Evolutionary conservation across 192 early-diverging fungal genomes (phyloP).

Genomic region (Diversispora epigaea): DNA sequence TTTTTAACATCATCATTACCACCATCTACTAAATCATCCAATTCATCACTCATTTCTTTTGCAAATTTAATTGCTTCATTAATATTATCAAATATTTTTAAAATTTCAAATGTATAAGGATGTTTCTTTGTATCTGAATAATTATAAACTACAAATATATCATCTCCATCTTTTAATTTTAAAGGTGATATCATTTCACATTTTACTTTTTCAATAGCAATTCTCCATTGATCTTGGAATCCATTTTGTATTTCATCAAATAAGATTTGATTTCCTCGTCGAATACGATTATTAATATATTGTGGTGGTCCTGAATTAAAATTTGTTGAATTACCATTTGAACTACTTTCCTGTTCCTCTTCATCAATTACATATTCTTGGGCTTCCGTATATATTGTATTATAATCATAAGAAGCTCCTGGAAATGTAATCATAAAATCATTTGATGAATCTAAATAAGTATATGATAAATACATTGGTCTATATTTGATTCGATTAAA

Average conservation of each 20-base stretch:
- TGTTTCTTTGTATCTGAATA: background rate
- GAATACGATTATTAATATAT: background rate
- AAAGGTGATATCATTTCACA: background rate
- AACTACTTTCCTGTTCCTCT: background rate
- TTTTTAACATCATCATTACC: background rate
- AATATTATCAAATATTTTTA: conserved; percentile 23
- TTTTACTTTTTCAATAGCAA: conserved; percentile 16
- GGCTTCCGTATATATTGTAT: background rate
- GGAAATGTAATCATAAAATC: conserved; percentile 18
- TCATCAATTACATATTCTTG: background rate
- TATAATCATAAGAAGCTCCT: conserved; percentile 19
- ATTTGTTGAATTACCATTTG: too few relatives aligned
- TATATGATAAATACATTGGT: conserved; percentile 13
- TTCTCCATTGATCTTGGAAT: conserved; percentile 17
- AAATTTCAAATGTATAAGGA: conserved; percentile 11
- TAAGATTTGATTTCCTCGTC: conserved; percentile 10
- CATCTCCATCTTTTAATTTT: conserved; percentile 6
- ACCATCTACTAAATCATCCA: too few relatives aligned
- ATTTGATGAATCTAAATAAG: conserved; percentile 17
- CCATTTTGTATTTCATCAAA: conserved; percentile 29
- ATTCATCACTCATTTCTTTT: background rate
- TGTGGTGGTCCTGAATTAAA: background rate
- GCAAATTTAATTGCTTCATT: conserved; percentile 13
- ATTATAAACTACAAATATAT: conserved; percentile 21
- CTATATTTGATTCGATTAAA: conserved; percentile 18